Conservation (phyloP, 1,284 basidiomycete genomes). For the Irpex sp. region DNA sequence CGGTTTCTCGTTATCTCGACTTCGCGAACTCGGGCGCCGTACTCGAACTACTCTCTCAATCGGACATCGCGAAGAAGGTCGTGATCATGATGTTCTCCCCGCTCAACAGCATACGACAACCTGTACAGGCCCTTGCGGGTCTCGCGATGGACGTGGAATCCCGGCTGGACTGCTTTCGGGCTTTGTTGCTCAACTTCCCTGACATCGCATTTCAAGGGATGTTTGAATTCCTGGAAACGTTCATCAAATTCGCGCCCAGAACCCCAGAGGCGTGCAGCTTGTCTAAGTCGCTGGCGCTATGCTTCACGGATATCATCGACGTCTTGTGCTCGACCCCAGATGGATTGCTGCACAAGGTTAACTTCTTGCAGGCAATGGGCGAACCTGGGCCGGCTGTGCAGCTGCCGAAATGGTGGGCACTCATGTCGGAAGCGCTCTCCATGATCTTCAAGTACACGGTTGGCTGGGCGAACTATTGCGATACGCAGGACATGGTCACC, state of each 20-base stretch:
- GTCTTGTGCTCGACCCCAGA: constrained; percentile 73
- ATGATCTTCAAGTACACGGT: constrained; percentile 84
- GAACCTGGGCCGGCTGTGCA: constrained; percentile 42
- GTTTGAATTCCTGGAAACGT: constrained; percentile 60
- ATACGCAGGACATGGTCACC: constrained; percentile 80
- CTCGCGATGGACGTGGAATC: constrained; percentile 84
- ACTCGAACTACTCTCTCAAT: constrained; percentile 47
- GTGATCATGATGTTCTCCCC: constrained; percentile 80
- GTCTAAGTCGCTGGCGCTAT: constrained; percentile 85
- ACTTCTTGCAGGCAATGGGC: constrained; percentile 50
- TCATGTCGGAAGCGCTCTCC: constrained; percentile 78
- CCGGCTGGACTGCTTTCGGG: constrained; percentile 82
- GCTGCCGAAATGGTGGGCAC: constrained; percentile 76
- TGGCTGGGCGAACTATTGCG: constrained; percentile 77
- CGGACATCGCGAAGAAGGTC: constrained; percentile 52
- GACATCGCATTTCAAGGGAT: constrained; percentile 68
- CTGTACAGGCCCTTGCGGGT: constrained; percentile 73
- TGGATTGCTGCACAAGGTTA: constrained; percentile 59
- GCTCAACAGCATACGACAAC: constrained; percentile 65
- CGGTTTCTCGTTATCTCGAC: constrained; percentile 61
- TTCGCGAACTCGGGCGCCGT: constrained; percentile 48
- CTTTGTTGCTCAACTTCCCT: constrained; percentile 65
- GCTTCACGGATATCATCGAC: constrained; percentile 89
- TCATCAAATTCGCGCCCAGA: constrained; percentile 55
- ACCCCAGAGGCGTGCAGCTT: constrained; percentile 84